Base-by-base conservation (phyloP, 371 early-diverging fungal genomes). In the Rhizopus sp. region DNA sequence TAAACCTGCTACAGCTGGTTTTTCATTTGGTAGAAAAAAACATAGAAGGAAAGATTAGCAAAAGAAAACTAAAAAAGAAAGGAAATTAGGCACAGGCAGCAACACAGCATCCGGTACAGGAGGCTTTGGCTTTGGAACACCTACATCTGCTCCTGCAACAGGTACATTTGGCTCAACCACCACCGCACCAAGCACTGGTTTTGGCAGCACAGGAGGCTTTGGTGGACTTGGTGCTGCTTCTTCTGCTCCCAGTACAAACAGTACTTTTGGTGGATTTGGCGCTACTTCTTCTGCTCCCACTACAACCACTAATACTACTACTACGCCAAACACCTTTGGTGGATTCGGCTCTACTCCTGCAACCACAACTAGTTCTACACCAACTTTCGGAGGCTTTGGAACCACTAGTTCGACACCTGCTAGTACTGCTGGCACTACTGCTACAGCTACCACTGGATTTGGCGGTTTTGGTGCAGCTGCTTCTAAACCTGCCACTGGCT, bases 401-500 rank as follows among this genome's bases (percentile, higher is more conserved):
- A 29, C 55, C 9, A 31, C 57, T 15, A 13, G 46, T 9, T 16
- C 48, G 10, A 15, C 66, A 13, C 8, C 46, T 10, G 17, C 61
- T 30, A n/a, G 53, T 47, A n/a, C 66, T 49, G 42, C 64, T 12
- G 16, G 52, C 23, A 34, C 64, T 29, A 29, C 64, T 5, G 47
- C 62, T 29, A 31, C 61, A 9, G 17, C 53, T 7, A 38, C 46
- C 29, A 55, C 59, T 10, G 66, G 69, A 17, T 68, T 70, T 50
- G 68, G 71, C 15, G 67, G 62, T 30, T 65, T 70, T 44, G 72
- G 66, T 32, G 32, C 50, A 17, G 31, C 62, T 17, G 57, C 62
- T 30, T 41, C 69, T 35, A 57, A 68, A 5, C 57, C 34, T 49
- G 50, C 34, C 8, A 34, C 35, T 4, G 33, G 50, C n/a, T 5